Conservation (phyloP, 2,329 filamentous ascomycete species). For the Colletotrichum aenigma region DNA sequence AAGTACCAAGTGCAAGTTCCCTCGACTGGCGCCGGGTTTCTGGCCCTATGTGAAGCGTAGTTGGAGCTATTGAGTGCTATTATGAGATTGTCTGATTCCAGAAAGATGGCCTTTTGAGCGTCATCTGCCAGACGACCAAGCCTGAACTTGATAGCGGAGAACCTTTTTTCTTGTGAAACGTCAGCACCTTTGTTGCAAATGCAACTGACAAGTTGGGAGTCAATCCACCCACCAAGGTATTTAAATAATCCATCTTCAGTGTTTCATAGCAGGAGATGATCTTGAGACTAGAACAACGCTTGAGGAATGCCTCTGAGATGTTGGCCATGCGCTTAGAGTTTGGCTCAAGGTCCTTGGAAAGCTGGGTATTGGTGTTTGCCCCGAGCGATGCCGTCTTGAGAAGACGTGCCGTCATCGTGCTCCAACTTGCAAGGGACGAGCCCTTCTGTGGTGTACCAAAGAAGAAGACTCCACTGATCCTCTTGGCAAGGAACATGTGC, state of each 20-base stretch:
- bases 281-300: conserved; percentile 14
- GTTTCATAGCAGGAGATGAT: conserved; percentile 31
- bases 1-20: conserved; percentile 22
- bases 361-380: neutral
- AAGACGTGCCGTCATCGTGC: neutral
- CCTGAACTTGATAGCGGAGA: neutral
- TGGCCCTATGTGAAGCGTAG: conserved; percentile 7
- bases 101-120: neutral
- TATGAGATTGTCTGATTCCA: neutral
- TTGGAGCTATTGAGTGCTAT: neutral
- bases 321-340: neutral
- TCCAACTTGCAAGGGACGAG: neutral
- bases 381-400: neutral
- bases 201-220: neutral
- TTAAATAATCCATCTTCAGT: conserved; percentile 16
- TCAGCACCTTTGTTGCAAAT: no score
- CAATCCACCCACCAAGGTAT: neutral
- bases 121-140: neutral
- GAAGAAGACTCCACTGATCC: conserved; percentile 22
- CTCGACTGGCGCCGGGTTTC: conserved; percentile 13
- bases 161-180: neutral
- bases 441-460: conserved; percentile 21
- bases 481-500: neutral
- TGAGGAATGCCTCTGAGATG: neutral
- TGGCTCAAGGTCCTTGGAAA: neutral